Evolutionary conservation across 192 early-diverging fungal species (phyloP).

Genomic region (Coemansia erecta): DNA sequence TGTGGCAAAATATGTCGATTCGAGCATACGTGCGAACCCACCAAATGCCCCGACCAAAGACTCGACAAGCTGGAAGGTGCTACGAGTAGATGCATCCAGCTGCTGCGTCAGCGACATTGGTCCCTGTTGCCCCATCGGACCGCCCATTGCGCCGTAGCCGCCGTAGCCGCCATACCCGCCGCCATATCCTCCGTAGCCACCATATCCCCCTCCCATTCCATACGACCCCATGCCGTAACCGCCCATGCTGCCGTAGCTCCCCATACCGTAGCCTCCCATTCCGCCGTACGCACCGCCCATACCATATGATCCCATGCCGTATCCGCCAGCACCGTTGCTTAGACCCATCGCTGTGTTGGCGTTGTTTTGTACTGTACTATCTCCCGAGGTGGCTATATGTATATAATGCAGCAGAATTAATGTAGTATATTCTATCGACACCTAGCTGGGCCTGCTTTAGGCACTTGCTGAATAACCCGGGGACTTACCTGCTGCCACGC

Average conservation of each 20-base stretch:
- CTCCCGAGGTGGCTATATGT: not conserved
- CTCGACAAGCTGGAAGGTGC: conserved; percentile 92
- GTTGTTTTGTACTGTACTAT: conserved; percentile 12
- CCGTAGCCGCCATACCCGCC: conserved; percentile 56
- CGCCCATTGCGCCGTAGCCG: conserved; percentile 57
- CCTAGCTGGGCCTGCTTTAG: not conserved
- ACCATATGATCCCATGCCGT: conserved; percentile 39
- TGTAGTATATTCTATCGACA: not conserved
- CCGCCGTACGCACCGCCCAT: conserved; percentile 39
- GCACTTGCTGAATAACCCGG: not conserved
- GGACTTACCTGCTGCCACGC: conserved; percentile 17
- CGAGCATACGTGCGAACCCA: conserved; percentile 97
- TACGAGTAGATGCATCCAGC: conserved; percentile 86
- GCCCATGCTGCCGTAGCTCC: conserved; percentile 52
- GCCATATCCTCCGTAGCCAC: conserved; percentile 46
- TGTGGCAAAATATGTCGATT: conserved; percentile 96
- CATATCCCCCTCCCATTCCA: conserved; percentile 52
- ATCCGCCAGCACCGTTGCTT: conserved; percentile 19
- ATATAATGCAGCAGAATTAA: not conserved
- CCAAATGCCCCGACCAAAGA: conserved; percentile 94
- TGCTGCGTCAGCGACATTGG: conserved; percentile 67
- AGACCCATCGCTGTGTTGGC: conserved; percentile 2
- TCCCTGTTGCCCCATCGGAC: conserved; percentile 59
- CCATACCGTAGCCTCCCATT: conserved; percentile 29
- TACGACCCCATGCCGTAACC: conserved; percentile 36